phyloP scores from a whole-genome alignment of 306 rosid species.

The Medicago lupulina region DNA sequence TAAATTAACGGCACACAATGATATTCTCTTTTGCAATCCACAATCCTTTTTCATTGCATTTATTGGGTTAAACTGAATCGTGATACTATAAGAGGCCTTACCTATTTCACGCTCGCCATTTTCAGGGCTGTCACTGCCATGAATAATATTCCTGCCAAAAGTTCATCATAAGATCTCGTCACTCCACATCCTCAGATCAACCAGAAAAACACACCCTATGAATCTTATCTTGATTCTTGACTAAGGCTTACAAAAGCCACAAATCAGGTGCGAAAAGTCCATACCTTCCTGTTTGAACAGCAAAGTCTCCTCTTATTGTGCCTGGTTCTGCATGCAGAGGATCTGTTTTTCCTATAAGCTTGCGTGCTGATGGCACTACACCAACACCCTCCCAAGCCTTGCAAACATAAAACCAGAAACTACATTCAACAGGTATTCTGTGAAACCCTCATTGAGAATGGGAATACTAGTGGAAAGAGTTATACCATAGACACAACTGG shows the following conservation, averaged over 20 bases:
- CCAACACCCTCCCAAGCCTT: slow-evolving; percentile 99
- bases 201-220: slow-evolving; percentile 5
- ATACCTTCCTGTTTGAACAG: slow-evolving; percentile 93
- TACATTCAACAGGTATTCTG: slow-evolving; percentile 33
- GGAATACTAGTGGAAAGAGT: slow-evolving; percentile 4
- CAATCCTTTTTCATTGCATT: slow-evolving; percentile 16
- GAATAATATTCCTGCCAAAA: slow-evolving; percentile 82
- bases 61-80: slow-evolving; percentile 13
- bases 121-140: slow-evolving; percentile 99
- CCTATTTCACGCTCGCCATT: slow-evolving; percentile 95
- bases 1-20: slow-evolving; percentile 15
- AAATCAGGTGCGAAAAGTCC: slow-evolving; percentile 38
- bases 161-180: slow-evolving; percentile 39
- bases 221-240: slow-evolving; percentile 21
- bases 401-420: slow-evolving; percentile 37
- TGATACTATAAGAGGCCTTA: slow-evolving; percentile 33
- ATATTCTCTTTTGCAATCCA: slow-evolving; percentile 8
- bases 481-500: slow-evolving; percentile 97
- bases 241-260: slow-evolving; percentile 13
- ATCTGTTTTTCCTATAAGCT: slow-evolving; percentile 90
- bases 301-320: slow-evolving; percentile 96
- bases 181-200: slow-evolving; percentile 32
- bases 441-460: slow-evolving; percentile 15
- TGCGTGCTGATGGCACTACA: slow-evolving; percentile 90
- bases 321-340: slow-evolving; percentile 99